Evolutionary conservation across 768 basidiomycete genomes (phyloP).

Genomic region (Termitomyces sp.): DNA sequence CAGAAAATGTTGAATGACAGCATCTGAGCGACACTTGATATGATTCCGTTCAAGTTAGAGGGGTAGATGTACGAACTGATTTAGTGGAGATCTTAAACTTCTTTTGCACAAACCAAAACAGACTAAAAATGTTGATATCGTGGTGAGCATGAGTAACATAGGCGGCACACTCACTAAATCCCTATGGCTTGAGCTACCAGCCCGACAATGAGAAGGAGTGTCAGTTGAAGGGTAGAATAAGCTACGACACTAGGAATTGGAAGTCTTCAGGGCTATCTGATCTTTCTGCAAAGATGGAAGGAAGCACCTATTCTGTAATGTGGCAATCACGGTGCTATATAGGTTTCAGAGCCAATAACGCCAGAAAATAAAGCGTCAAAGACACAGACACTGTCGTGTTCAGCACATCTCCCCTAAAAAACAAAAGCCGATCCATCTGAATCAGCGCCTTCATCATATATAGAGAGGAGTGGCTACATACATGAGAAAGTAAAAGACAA

Average conservation of each 20-base stretch:
- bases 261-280: background rate
- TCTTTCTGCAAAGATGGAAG: background rate
- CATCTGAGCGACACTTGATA: constrained; percentile 23
- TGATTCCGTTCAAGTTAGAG: background rate
- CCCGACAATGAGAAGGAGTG: constrained; percentile 61
- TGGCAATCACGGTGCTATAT: constrained; percentile 61
- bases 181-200: constrained; percentile 61
- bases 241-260: constrained; percentile 46
- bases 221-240: constrained; percentile 70
- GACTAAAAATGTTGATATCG: constrained; percentile 25
- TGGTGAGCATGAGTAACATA: background rate
- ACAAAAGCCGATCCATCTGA: background rate
- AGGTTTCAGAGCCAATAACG: background rate
- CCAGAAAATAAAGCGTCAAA: too few species aligned
- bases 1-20: constrained; percentile 49
- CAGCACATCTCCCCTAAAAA: constrained; percentile 63
- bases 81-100: constrained; percentile 60
- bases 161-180: constrained; percentile 50
- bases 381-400: constrained; percentile 69
- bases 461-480: constrained; percentile 24
- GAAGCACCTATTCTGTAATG: constrained; percentile 61
- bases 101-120: constrained; percentile 69
- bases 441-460: background rate
- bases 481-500: constrained; percentile 76
- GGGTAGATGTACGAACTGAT: constrained; percentile 30